phyloP scores from a whole-genome alignment of 2,329 filamentous ascomycete genomes.

The Aspergillus felis region DNA sequence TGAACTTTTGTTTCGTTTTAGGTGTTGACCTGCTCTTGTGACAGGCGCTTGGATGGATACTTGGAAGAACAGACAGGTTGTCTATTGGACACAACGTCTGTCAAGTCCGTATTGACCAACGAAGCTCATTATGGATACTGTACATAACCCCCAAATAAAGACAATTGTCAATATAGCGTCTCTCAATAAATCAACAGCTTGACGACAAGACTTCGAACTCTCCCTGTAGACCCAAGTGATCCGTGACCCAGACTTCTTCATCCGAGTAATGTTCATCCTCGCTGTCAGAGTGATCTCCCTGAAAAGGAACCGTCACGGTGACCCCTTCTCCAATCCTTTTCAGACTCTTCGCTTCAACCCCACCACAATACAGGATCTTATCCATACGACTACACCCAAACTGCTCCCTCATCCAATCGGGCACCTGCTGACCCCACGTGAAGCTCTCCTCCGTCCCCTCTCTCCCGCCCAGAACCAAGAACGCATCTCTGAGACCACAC shows the following conservation, averaged over 20 bases:
- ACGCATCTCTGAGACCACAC: slow-evolving; percentile 51
- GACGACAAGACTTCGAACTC: slow-evolving; percentile 10
- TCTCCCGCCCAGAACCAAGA: slow-evolving; percentile 48
- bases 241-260: slow-evolving; percentile 48
- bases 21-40: not conserved
- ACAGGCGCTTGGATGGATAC: not conserved
- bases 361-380: slow-evolving; percentile 49
- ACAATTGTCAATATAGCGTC: not conserved
- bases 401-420: slow-evolving; percentile 35
- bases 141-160: not conserved
- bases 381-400: slow-evolving; percentile 55
- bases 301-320: slow-evolving; percentile 32
- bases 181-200: not conserved
- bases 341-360: slow-evolving; percentile 29
- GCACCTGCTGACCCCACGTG: slow-evolving; percentile 57
- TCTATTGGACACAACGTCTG: not conserved
- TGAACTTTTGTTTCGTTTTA: slow-evolving; percentile 3
- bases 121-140: not conserved
- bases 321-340: slow-evolving; percentile 49
- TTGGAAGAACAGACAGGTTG: not conserved
- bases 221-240: slow-evolving; percentile 47
- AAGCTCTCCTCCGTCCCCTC: slow-evolving; percentile 52
- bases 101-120: not conserved
- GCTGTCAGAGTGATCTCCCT: slow-evolving; percentile 20
- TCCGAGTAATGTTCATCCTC: slow-evolving; percentile 27